A percentile compares a stretch with the other conserved stretches of the same genome.
phyloP scores from a whole-genome alignment of 306 rosid genomes.

The Malus sieversii region DNA sequence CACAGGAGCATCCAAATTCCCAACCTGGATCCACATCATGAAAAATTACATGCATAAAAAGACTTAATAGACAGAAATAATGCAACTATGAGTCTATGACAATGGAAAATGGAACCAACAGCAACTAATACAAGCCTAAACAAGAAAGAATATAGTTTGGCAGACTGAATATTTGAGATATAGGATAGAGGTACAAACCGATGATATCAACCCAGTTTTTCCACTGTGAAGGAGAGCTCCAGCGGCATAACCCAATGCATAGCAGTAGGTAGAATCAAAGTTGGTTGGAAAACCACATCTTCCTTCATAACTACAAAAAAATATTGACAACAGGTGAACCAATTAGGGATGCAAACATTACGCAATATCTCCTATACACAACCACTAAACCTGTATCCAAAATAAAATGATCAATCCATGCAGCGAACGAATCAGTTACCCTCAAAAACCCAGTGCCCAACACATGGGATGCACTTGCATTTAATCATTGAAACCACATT shows the following conservation, averaged over 20 bases:
- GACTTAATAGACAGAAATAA: background rate
- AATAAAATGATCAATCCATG: background rate
- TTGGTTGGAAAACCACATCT: conserved; percentile 97
- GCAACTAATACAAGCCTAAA: background rate
- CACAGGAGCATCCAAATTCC: conserved; percentile 79
- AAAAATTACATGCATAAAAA: conserved; percentile 1
- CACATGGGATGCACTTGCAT: background rate
- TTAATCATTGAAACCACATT: background rate
- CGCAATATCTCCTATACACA: background rate
- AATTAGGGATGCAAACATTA: background rate
- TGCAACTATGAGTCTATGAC: background rate
- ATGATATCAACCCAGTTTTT: conserved; percentile 89
- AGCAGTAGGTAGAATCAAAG: conserved; percentile 87
- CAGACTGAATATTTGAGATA: background rate
- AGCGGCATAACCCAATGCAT: conserved; percentile 92
- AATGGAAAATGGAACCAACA: background rate
- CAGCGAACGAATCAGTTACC: background rate
- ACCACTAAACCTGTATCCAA: background rate
- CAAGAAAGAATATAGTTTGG: background rate
- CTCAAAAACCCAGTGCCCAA: background rate
- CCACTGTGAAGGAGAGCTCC: conserved; percentile 92
- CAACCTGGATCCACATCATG: conserved; percentile 51
- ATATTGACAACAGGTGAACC: conserved; percentile 8
- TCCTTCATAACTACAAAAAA: conserved; percentile 73
- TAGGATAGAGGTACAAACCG: conserved; percentile 48